Percentiles rank a stretch among this genome's conserved stretches.
These are phyloP conservation scores for Hagleromyces aurorensis DNA, from an alignment of 805 yeast species.

Conservation along the genomic window DNA sequence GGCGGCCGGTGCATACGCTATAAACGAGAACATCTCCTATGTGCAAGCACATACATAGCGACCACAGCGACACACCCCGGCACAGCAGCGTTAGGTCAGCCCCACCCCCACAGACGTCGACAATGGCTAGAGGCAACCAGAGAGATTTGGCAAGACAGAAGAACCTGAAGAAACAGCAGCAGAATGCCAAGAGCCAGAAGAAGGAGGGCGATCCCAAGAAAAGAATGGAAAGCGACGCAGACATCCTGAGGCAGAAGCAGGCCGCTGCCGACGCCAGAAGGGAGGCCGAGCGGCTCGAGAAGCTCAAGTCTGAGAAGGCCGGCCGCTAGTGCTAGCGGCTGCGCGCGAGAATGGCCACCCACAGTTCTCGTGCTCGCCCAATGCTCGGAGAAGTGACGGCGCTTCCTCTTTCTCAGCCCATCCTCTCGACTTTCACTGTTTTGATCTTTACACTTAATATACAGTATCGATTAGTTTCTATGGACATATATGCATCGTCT, in stretches of 20 bases:
- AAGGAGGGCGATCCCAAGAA: slow-evolving; percentile 78
- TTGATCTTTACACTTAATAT: no score
- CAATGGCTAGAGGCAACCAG: slow-evolving; percentile 96
- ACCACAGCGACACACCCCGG: no score
- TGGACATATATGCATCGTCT: no score
- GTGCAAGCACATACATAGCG: no score
- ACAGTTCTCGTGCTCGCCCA: background rate
- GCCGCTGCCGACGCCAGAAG: slow-evolving; percentile 39
- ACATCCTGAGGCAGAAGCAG: slow-evolving; percentile 82
- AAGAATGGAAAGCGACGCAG: slow-evolving; percentile 86
- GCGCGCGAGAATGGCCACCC: background rate
- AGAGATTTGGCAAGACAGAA: slow-evolving; percentile 90
- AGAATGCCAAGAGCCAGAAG: slow-evolving; percentile 48
- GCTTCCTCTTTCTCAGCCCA: no score
- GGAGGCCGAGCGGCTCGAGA: slow-evolving; percentile 26
- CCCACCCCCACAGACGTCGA: background rate
- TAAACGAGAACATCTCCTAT: no score
- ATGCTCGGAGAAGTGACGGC: slow-evolving; percentile 2
- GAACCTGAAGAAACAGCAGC: slow-evolving; percentile 72
- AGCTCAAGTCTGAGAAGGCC: slow-evolving; percentile 12
- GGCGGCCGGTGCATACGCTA: no score
- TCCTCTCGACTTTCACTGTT: no score
- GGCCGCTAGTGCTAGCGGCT: slow-evolving; percentile 6
- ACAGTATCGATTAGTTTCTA: no score
- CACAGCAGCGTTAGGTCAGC: no score